Base-by-base conservation (phyloP, 371 early-diverging fungal species). In the Mucor mucedo region DNA sequence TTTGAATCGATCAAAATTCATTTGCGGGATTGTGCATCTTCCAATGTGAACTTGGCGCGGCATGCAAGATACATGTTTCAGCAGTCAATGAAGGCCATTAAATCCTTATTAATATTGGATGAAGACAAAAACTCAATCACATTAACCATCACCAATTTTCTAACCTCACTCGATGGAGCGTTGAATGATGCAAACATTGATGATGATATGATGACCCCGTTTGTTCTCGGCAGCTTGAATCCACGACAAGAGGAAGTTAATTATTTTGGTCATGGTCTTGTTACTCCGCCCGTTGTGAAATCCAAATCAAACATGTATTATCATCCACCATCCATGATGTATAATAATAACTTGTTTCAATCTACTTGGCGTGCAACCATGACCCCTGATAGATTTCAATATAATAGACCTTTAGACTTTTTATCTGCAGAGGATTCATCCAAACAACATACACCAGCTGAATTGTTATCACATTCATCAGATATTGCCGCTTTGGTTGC, bases 41-140 rank as follows among this genome's bases (percentile, higher is more conserved):
- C 60, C 16, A 61, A 56, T 29, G 33, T 58, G 2, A 62, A 45
- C 27, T 53, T 74, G 41, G 73, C 77, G 5, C 68, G 71, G 3
- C 70, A 76, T 57, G 66, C 79, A 11, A 65, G 74, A 1, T 68
- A 63, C 9, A 68, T 78, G 73, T 77, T 81, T 54, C 82, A 78
- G 49, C 69, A 71, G 41, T 68, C 79, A 0, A 58, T 77, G 45
- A 71, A 66, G 27, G 38, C 62, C 3, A 53, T 80, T 9, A 66
- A 65, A 14, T 58, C 39, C 1, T 40, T 73, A 0, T 45, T 71
- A 14, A 42, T 47, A 7, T 11, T 16, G 11, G 59, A 35, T n/a
- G 44, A 59, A 53, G 53, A 45, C 13, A 16, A n/a, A 9, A 54
- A 33, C n/a, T n/a, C 41, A 6, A 14, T 62, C 3, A 66, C 73